These are phyloP conservation scores for Eucalyptus camaldulensis DNA, from an alignment of 345 rosid genomes.

Conservation along the genomic window DNA sequence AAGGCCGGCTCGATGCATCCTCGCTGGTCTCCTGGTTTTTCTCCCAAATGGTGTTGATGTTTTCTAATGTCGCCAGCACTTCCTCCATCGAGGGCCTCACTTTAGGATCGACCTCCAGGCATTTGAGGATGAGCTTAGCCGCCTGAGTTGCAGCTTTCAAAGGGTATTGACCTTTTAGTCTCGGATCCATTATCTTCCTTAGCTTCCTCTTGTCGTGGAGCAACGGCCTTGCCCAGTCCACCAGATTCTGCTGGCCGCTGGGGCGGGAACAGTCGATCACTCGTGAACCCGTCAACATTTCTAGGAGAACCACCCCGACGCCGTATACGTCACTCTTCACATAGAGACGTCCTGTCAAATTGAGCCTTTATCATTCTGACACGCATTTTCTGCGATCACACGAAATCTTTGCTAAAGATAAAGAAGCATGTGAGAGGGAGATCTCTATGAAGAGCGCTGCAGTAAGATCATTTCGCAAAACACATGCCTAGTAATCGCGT, in stretches of 20 bases:
- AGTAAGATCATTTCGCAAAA: neutral
- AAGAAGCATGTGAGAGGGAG: neutral
- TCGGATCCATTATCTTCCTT: slow-evolving; percentile 52
- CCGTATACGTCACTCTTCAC: slow-evolving; percentile 79
- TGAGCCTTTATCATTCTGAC: neutral
- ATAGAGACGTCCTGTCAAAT: slow-evolving; percentile 52
- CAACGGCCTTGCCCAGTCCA: slow-evolving; percentile 40
- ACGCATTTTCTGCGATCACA: neutral
- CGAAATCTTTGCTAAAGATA: neutral
- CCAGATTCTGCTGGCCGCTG: slow-evolving; percentile 14
- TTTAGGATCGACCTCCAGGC: slow-evolving; percentile 54
- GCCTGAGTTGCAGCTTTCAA: slow-evolving; percentile 22
- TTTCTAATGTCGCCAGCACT: slow-evolving; percentile 19
- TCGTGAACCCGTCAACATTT: slow-evolving; percentile 52
- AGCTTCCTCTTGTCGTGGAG: slow-evolving; percentile 30
- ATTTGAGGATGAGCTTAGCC: slow-evolving; percentile 35
- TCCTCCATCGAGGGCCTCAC: slow-evolving; percentile 63
- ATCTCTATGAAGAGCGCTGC: neutral
- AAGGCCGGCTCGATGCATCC: neutral
- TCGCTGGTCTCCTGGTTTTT: neutral
- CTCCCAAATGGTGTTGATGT: neutral
- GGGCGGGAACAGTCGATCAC: slow-evolving; percentile 42
- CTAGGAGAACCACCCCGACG: slow-evolving; percentile 68
- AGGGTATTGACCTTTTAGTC: slow-evolving; percentile 38
- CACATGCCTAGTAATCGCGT: neutral